Evolutionary conservation across 371 early-diverging fungal species (phyloP).

Genomic region (Chytridium lagenaria): DNA sequence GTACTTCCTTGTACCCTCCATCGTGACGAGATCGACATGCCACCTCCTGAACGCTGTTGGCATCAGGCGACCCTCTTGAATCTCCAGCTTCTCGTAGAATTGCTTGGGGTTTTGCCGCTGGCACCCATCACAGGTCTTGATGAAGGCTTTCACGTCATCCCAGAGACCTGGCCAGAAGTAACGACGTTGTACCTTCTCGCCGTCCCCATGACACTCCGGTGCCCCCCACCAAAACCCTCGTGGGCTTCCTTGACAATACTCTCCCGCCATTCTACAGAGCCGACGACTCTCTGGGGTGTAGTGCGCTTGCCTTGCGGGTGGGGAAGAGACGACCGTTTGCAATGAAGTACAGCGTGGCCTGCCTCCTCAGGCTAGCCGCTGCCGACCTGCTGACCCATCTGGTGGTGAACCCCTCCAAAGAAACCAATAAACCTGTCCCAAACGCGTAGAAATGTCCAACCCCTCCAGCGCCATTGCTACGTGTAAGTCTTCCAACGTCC

Average conservation of each 20-base stretch:
- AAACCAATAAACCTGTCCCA: slow-evolving; percentile 10
- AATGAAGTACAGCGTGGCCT: neutral
- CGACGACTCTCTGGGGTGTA: slow-evolving; percentile 19
- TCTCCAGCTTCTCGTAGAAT: slow-evolving; percentile 12
- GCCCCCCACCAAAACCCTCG: slow-evolving; percentile 26
- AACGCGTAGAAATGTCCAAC: neutral
- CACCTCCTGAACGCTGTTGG: slow-evolving; percentile 7
- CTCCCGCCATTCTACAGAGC: slow-evolving; percentile 1
- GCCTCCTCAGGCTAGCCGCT: neutral
- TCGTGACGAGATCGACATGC: slow-evolving; percentile 22
- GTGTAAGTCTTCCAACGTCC: neutral
- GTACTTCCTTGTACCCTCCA: slow-evolving; percentile 18
- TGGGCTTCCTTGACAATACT: slow-evolving; percentile 21
- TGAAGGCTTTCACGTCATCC: slow-evolving; percentile 8
- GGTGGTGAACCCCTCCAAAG: neutral
- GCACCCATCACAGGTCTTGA: slow-evolving; percentile 7
- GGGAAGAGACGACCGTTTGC: slow-evolving; percentile 3
- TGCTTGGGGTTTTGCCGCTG: slow-evolving; percentile 14
- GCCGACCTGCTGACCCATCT: neutral
- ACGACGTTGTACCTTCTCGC: slow-evolving; percentile 6
- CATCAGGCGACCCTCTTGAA: slow-evolving; percentile 7
- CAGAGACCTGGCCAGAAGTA: slow-evolving; percentile 26
- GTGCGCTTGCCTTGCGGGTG: neutral
- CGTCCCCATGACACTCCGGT: slow-evolving; percentile 24
- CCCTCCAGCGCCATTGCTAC: neutral